These are phyloP conservation scores for Microcyclospora tardicrescens DNA, from an alignment of 2,329 filamentous ascomycete species.

Conservation along the genomic window DNA sequence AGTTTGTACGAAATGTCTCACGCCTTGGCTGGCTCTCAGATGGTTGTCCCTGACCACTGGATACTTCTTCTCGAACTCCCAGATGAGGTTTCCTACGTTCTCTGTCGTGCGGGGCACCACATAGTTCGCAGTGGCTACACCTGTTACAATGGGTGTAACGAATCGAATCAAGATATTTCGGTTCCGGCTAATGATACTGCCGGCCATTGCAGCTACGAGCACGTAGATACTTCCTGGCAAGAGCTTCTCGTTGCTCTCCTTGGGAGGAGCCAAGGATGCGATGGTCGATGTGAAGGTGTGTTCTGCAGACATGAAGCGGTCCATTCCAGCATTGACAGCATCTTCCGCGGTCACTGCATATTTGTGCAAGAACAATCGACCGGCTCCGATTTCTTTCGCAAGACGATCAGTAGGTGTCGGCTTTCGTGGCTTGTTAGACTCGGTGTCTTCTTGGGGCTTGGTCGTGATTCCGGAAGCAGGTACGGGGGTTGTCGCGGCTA, in stretches of 20 bases:
- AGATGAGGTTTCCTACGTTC: slow-evolving; percentile 75
- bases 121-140: slow-evolving; percentile 68
- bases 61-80: slow-evolving; percentile 85
- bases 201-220: slow-evolving; percentile 86
- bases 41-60: slow-evolving; percentile 76
- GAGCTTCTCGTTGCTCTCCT: slow-evolving; percentile 74
- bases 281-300: slow-evolving; percentile 80
- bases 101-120: slow-evolving; percentile 80
- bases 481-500: slow-evolving; percentile 27
- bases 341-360: slow-evolving; percentile 66
- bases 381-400: slow-evolving; percentile 65
- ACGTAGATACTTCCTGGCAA: slow-evolving; percentile 88
- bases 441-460: slow-evolving; percentile 20
- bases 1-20: slow-evolving; percentile 57
- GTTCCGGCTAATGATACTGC: slow-evolving; percentile 80
- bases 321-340: slow-evolving; percentile 69
- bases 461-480: slow-evolving; percentile 23
- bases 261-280: slow-evolving; percentile 73
- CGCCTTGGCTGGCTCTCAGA: slow-evolving; percentile 53
- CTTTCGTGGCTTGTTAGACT: slow-evolving; percentile 17
- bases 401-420: slow-evolving; percentile 85
- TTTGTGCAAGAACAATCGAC: slow-evolving; percentile 66
- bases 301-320: slow-evolving; percentile 71
- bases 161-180: slow-evolving; percentile 72
- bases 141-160: slow-evolving; percentile 63